Percentiles rank a stretch among this genome's conserved stretches.
phyloP scores from a whole-genome alignment of 345 rosid species.

The Excoecaria cochinchinensis region DNA sequence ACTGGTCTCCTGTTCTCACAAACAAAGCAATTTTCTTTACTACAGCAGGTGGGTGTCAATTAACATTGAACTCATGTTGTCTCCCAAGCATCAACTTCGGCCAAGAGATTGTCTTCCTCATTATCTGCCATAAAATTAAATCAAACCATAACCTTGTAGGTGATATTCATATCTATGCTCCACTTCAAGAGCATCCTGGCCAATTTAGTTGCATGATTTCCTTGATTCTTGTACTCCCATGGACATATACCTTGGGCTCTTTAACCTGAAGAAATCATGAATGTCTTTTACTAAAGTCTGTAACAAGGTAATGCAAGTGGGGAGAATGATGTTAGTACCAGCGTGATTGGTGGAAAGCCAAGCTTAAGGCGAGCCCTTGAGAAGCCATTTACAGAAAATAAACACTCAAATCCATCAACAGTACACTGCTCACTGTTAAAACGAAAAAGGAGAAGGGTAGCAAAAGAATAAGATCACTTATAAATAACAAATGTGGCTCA shows the following conservation, averaged over 20 bases:
- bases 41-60: neutral
- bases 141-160: neutral
- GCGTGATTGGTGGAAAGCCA: slow-evolving; percentile 52
- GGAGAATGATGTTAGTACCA: slow-evolving; percentile 42
- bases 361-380: slow-evolving; percentile 50
- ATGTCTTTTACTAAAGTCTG: neutral
- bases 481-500: neutral
- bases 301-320: neutral
- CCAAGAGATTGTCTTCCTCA: neutral
- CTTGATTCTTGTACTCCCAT: slow-evolving; percentile 40
- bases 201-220: slow-evolving; percentile 41
- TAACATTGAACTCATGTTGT: neutral
- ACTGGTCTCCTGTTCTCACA: neutral
- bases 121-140: neutral
- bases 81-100: neutral
- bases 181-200: slow-evolving; percentile 63
- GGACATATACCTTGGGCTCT: slow-evolving; percentile 68
- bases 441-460: neutral
- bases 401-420: slow-evolving; percentile 72
- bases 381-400: slow-evolving; percentile 61
- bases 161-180: neutral
- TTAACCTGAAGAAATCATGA: slow-evolving; percentile 50
- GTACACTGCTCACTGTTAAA: slow-evolving; percentile 61
- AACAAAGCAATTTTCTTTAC: neutral
- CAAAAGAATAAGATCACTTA: neutral